phyloP scores from a whole-genome alignment of 495 filamentous ascomycete species.

The Hyaloscypha bicolor region DNA sequence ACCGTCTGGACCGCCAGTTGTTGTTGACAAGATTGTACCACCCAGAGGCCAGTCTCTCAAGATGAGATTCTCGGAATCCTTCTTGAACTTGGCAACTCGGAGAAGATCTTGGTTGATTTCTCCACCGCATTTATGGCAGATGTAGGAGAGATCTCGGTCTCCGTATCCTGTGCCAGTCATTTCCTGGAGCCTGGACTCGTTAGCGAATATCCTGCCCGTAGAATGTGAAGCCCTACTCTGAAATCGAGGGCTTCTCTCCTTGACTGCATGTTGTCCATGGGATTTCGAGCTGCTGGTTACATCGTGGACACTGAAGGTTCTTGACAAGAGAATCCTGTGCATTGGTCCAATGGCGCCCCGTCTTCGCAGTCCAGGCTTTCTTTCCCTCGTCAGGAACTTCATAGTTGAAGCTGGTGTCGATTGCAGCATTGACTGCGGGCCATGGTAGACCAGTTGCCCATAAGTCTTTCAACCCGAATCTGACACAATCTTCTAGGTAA shows the following conservation, averaged over 20 bases:
- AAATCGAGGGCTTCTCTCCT: conserved; percentile 30
- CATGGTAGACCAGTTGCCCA: conserved; percentile 76
- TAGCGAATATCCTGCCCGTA: not conserved
- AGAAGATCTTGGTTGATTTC: conserved; percentile 33
- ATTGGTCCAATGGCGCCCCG: conserved; percentile 62
- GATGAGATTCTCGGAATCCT: conserved; percentile 33
- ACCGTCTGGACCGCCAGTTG: conserved; percentile 39
- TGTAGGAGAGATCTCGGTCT: conserved; percentile 56
- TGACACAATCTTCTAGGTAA: conserved; percentile 78
- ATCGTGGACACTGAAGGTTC: conserved; percentile 59
- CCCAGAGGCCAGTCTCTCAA: conserved; percentile 34
- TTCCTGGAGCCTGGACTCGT: conserved; percentile 13
- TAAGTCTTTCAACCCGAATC: conserved; percentile 57
- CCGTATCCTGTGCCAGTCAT: conserved; percentile 60
- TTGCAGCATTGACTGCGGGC: conserved; percentile 62
- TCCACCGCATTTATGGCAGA: conserved; percentile 36
- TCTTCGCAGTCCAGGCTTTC: conserved; percentile 50
- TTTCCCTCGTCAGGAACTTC: conserved; percentile 48
- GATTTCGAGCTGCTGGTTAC: conserved; percentile 44
- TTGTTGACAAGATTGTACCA: conserved; percentile 58
- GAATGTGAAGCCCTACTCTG: conserved; percentile 23
- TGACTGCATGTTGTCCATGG: conserved; percentile 62
- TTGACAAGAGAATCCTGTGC: conserved; percentile 51
- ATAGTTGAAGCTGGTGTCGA: conserved; percentile 68
- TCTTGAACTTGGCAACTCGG: conserved; percentile 33